These are phyloP conservation scores for Xerocomus potaroensis DNA, from an alignment of 768 basidiomycete species.

Conservation along the genomic window DNA sequence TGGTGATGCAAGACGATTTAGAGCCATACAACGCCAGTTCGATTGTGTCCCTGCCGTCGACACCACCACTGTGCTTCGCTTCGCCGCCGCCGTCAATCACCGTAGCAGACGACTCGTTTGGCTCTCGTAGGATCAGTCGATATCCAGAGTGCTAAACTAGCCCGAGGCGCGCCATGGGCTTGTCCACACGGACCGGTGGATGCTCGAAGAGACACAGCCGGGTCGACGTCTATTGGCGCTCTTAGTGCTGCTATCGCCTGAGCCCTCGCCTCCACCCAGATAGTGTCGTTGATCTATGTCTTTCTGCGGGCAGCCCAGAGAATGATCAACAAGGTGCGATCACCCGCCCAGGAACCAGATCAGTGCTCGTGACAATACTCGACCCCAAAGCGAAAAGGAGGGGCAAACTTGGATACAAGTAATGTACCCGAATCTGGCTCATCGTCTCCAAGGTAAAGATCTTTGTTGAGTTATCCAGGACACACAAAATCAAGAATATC, in stretches of 20 bases:
- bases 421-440: slow-evolving; percentile 21
- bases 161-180: background rate
- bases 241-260: background rate
- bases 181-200: background rate
- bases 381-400: too few relatives aligned
- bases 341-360: slow-evolving; percentile 11
- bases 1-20: slow-evolving; percentile 1
- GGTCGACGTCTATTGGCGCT: background rate
- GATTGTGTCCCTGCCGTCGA: background rate
- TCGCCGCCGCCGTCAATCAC: background rate
- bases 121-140: background rate
- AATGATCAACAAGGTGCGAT: slow-evolving; percentile 26
- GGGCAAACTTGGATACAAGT: too few relatives aligned
- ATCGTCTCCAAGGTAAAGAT: slow-evolving; percentile 21
- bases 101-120: background rate
- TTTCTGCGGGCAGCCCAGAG: slow-evolving; percentile 21
- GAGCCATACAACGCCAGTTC: slow-evolving; percentile 12
- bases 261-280: background rate
- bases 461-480: slow-evolving; percentile 14
- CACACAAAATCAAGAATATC: slow-evolving; percentile 19
- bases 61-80: background rate
- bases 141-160: background rate
- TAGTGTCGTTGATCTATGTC: slow-evolving; percentile 8
- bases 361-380: background rate
- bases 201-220: background rate